phyloP scores from a whole-genome alignment of 2,329 filamentous ascomycete genomes.

The Xylariaceae sp. region DNA sequence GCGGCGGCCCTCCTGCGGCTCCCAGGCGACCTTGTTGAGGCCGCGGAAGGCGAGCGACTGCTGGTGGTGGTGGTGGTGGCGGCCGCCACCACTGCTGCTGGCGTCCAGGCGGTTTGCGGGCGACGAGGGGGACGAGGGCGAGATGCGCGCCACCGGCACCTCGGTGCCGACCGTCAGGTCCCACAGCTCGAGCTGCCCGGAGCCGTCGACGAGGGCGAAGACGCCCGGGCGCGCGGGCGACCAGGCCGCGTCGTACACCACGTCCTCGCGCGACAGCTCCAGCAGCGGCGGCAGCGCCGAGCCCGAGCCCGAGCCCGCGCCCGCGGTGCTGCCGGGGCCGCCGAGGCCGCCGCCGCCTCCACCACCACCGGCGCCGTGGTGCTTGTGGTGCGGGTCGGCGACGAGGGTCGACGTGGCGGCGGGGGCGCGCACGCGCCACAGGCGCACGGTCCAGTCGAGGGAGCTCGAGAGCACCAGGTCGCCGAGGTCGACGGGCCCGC shows the following conservation, averaged over 20 bases:
- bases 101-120: slow-evolving; percentile 65
- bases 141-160: slow-evolving; percentile 76
- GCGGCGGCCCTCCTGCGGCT: slow-evolving; percentile 77
- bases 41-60: too few species aligned
- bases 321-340: too few species aligned
- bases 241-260: slow-evolving; percentile 95
- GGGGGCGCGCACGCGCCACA: slow-evolving; percentile 88
- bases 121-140: slow-evolving; percentile 57
- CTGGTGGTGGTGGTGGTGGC: too few species aligned
- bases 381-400: too few species aligned
- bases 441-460: slow-evolving; percentile 92
- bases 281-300: slow-evolving; percentile 64
- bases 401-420: slow-evolving; percentile 60
- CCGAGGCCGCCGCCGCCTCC: too few species aligned
- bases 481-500: slow-evolving; percentile 86
- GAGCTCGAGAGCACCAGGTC: slow-evolving; percentile 89
- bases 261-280: slow-evolving; percentile 88
- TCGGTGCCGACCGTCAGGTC: slow-evolving; percentile 89
- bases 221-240: slow-evolving; percentile 89
- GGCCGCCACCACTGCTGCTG: too few species aligned
- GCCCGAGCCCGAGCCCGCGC: too few species aligned
- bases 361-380: too few species aligned
- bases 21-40: slow-evolving; percentile 94
- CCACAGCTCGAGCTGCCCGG: slow-evolving; percentile 88
- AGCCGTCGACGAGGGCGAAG: slow-evolving; percentile 90